Base-by-base conservation (phyloP, 176 grass and related monocot genomes). In the Cenchrus fungigraminus region DNA sequence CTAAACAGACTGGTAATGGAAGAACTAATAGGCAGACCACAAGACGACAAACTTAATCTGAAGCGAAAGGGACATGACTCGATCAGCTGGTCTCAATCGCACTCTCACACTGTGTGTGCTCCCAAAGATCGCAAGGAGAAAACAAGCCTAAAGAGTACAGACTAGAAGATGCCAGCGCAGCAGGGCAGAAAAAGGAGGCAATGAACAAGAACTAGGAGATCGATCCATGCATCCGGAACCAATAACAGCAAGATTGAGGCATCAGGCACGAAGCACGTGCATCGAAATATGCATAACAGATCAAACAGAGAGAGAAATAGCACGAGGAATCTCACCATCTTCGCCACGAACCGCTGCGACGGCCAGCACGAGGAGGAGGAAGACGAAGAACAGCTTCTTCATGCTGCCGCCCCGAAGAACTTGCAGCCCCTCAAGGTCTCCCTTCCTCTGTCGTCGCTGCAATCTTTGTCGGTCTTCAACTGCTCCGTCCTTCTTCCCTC, bases 311-410 rank as follows among this genome's bases (percentile, higher is more conserved):
- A 79, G 29, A 43, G 31, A 2, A 2, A 79, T n/a, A 43, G 32
- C 12, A 46, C 14, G 47, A 15, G 44, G 53, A 72, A 85, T 72
- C 94, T 90, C 77, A 97, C 94, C 94, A 49, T 97, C 87, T 13
- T 94, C 91, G 5, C 89, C 92, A 60, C 34, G 90, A 66, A 77
- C 83, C 10, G 71, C 68, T 1, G 86, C 44, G 22, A 65, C 70
- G 4, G 76, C 59, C 44, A 92, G 83, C 28, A 94, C 68, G 51
- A 92, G 5, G 47, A 91, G 65, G 61, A 83, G n/a, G 50, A 77
- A 15, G 65, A 84, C 37, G 51, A 91, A 71, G 66, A 87, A 6
- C 74, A 89, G 79, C 81, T 79, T 63, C 84, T 59, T 80, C 86
- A 92, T 94, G 80, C 8, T 46, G 45, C 45, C 45, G 45, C 7